A percentile compares a stretch with the other conserved stretches of the same genome.
Conservation (phyloP, 163 green algal species). For the Scenedesmus sp. region DNA sequence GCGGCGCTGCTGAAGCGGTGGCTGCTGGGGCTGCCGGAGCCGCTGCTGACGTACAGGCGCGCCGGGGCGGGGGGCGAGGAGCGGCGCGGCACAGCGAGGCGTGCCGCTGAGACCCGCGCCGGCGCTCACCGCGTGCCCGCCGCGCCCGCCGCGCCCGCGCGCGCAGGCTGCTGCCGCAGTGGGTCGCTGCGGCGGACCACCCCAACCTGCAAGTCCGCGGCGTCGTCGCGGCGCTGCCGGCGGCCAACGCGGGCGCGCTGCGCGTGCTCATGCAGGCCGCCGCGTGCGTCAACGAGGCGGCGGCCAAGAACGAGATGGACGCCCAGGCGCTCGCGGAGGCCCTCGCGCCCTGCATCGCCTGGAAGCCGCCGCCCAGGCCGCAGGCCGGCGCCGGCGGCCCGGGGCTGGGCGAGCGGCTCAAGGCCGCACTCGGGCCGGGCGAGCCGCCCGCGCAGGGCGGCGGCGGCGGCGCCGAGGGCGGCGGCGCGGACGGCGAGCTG, state of each 20-base stretch:
- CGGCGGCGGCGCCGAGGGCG: slow-evolving; percentile 4
- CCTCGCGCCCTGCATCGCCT: slow-evolving; percentile 29
- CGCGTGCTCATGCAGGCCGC: slow-evolving; percentile 35
- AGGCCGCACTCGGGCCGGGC: slow-evolving; percentile 7
- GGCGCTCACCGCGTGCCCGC: too few relatives aligned
- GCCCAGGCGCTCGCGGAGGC: slow-evolving; percentile 40
- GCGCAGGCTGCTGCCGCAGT: slow-evolving; percentile 41
- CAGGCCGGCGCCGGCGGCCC: background rate
- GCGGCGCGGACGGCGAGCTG: background rate
- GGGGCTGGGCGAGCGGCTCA: slow-evolving; percentile 5
- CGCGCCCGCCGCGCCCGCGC: background rate
- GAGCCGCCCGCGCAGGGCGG: background rate
- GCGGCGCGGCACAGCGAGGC: background rate
- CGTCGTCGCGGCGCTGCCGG: slow-evolving; percentile 1
- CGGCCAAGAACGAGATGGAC: slow-evolving; percentile 43
- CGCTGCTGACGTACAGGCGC: slow-evolving; percentile 44
- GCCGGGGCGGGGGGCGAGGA: background rate
- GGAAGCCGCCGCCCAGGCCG: slow-evolving; percentile 32
- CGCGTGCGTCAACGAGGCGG: slow-evolving; percentile 20
- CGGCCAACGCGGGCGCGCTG: slow-evolving; percentile 29
- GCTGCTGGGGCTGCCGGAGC: slow-evolving; percentile 37
- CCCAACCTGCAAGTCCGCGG: too few relatives aligned
- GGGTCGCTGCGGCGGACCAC: slow-evolving; percentile 17
- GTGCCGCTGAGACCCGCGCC: too few relatives aligned
- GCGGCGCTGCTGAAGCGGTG: slow-evolving; percentile 41